phyloP scores from a whole-genome alignment of 768 basidiomycete genomes.

The Udeniomyces megalosporus region DNA sequence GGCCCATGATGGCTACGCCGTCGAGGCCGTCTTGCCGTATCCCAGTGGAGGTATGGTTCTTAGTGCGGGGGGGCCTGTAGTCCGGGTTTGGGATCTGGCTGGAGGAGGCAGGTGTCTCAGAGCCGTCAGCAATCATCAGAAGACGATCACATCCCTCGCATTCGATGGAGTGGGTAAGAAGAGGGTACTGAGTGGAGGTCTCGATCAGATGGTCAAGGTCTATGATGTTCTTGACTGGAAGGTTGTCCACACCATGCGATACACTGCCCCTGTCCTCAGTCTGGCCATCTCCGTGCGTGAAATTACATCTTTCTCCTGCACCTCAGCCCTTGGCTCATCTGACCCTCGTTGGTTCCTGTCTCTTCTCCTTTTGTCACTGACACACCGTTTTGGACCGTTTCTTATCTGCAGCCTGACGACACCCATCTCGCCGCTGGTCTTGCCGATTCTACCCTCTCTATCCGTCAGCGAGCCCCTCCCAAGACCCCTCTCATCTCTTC shows the following conservation, averaged over 20 bases:
- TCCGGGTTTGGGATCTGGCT: slow-evolving; percentile 88
- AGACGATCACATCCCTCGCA: slow-evolving; percentile 77
- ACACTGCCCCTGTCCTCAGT: slow-evolving; percentile 79
- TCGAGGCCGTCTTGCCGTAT: slow-evolving; percentile 86
- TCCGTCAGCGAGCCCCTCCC: slow-evolving; percentile 60
- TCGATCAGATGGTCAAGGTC: slow-evolving; percentile 98
- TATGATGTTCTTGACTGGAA: slow-evolving; percentile 84
- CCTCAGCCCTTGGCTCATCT: too few relatives aligned
- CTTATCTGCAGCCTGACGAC: slow-evolving; percentile 59
- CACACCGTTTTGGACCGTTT: not conserved
- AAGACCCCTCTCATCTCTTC: slow-evolving; percentile 2
- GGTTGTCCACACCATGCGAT: slow-evolving; percentile 96
- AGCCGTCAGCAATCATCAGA: slow-evolving; percentile 93
- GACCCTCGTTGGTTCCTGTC: too few relatives aligned
- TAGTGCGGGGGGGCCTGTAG: slow-evolving; percentile 77
- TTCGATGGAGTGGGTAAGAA: slow-evolving; percentile 54
- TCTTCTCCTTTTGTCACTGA: not conserved
- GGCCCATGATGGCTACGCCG: slow-evolving; percentile 40
- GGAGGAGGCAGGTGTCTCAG: slow-evolving; percentile 75
- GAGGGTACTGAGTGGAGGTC: slow-evolving; percentile 69
- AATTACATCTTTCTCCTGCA: not conserved
- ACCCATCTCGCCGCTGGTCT: slow-evolving; percentile 95
- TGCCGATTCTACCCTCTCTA: slow-evolving; percentile 95
- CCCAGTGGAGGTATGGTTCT: slow-evolving; percentile 57
- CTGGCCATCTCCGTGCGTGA: slow-evolving; percentile 71